Evolutionary conservation across 768 basidiomycete genomes (phyloP), one percentile per base, ranked within the genome.

Genomic region (Russula abietina): DNA sequence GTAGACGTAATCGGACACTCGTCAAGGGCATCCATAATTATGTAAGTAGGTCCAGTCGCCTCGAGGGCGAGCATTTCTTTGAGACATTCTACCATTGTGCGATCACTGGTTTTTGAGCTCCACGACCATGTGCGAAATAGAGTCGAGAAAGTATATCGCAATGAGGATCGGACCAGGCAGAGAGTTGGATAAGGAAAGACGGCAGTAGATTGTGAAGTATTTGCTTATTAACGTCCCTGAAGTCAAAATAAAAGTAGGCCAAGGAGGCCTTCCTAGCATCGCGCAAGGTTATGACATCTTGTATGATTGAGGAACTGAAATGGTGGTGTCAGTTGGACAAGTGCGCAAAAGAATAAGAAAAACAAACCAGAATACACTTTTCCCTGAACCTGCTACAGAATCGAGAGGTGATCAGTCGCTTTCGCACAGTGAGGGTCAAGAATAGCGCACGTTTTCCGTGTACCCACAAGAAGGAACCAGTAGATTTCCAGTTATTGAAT

Each of bases 351-450:
- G 16, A 1, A 2, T 6, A 3, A 17, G 5, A 19, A 22, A 0
- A 14, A 41, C 60, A 9, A 39, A 61, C 60, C 60, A 55, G 8
- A 61, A 3, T 8, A 61, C 30, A 38, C 43, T 61, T 38, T 56
- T 50, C 17, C 60, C 54, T 0, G 59, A 36, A 5, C 59, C 59
- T 11, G 59, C 59, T 60, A 24, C 17, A 26, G 22, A n/a, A 12
- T 10, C 3, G 16, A 19, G 4, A n/a, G 32, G n/a, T 52, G 11
- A 2, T 52, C 14, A 52, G 19, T 4, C 1, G 6, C 22, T 1
- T 7, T 51, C 14, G 32, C 10, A 8, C 3, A 9, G 24, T 1
- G 1, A 19, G 43, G 19, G 3, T 8, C 8, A 38, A 45, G n/a
- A 38, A 45, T 14, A 48, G 24, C 54, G 17, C 26, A 55, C 55